Evolutionary conservation across 1,284 basidiomycete genomes (phyloP).

Genomic region (Trametes versicolor): DNA sequence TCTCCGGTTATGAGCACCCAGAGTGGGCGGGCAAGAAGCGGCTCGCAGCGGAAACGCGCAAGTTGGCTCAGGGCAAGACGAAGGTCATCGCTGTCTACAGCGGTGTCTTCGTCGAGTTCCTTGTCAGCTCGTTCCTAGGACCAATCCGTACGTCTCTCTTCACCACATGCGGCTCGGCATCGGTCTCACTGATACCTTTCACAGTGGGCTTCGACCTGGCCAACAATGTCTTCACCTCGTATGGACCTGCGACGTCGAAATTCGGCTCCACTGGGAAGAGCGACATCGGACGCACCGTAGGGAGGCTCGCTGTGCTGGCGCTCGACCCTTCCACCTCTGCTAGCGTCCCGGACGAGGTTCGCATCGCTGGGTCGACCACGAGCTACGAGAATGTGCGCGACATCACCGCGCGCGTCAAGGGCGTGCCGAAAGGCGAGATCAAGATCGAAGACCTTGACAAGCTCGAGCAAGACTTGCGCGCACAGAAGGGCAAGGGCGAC

Average conservation of each 20-base stretch:
- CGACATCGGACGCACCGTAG: slow-evolving; percentile 41
- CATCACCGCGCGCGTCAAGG: slow-evolving; percentile 19
- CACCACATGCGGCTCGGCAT: not conserved
- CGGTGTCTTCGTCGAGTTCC: slow-evolving; percentile 39
- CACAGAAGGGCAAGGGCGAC: slow-evolving; percentile 13
- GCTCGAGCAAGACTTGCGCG: slow-evolving; percentile 27
- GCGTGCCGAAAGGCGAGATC: slow-evolving; percentile 24
- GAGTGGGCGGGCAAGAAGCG: slow-evolving; percentile 38
- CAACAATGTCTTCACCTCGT: slow-evolving; percentile 31
- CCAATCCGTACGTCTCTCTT: slow-evolving; percentile 19
- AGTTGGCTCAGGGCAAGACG: slow-evolving; percentile 30
- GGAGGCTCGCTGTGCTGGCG: slow-evolving; percentile 25
- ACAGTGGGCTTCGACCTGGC: slow-evolving; percentile 38
- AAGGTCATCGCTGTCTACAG: slow-evolving; percentile 41
- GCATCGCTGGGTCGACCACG: slow-evolving; percentile 26
- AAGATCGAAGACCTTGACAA: slow-evolving; percentile 24
- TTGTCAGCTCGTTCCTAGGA: slow-evolving; percentile 29
- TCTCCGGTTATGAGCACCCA: slow-evolving; percentile 35
- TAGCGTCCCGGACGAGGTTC: slow-evolving; percentile 34
- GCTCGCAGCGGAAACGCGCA: slow-evolving; percentile 30
- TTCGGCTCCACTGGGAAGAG: slow-evolving; percentile 37
- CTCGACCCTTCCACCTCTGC: slow-evolving; percentile 24
- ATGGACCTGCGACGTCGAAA: slow-evolving; percentile 33
- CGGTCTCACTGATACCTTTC: slow-evolving; percentile 4
- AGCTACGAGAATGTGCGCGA: slow-evolving; percentile 23